Percentiles rank a stretch among this genome's conserved stretches.
Conservation (phyloP, 148 eudicot species). For the Salicornia ramosissima region DNA sequence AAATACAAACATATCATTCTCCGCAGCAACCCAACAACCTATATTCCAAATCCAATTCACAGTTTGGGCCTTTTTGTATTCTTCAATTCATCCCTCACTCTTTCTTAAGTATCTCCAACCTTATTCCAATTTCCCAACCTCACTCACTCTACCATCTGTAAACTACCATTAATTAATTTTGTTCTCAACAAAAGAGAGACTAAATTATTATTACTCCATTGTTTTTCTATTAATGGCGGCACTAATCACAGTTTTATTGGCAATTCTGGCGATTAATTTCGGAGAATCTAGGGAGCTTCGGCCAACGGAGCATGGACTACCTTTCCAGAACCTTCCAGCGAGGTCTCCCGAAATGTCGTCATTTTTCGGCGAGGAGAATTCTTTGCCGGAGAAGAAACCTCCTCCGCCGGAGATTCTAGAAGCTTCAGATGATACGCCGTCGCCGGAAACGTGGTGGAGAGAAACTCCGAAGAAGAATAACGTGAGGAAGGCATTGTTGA, state of each 20-base stretch:
- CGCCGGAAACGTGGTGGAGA: conserved; percentile 23
- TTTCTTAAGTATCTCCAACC: conserved; percentile 8
- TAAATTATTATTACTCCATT: too few relatives aligned
- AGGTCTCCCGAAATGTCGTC: conserved; percentile 23
- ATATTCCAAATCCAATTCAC: conserved; percentile 21
- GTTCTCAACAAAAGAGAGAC: not conserved
- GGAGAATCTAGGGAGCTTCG: conserved; percentile 33
- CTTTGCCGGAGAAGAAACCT: conserved; percentile 12
- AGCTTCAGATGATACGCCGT: not conserved
- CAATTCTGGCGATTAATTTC: not conserved
- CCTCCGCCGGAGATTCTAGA: conserved; percentile 1
- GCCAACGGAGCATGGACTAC: conserved; percentile 35
- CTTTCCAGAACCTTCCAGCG: conserved; percentile 23
- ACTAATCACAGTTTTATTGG: not conserved
- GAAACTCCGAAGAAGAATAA: conserved; percentile 3
- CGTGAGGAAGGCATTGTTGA: conserved; percentile 22
- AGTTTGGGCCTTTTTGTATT: not conserved
- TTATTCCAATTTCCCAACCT: conserved; percentile 14
- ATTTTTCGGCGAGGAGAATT: conserved; percentile 22
- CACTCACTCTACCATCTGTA: not conserved
- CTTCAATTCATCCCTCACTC: not conserved
- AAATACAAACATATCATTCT: not conserved
- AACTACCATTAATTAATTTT: not conserved
- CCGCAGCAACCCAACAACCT: not conserved
- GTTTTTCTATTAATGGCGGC: not conserved